A percentile compares a stretch with the other conserved stretches of the same genome.
phyloP scores from a whole-genome alignment of 495 filamentous ascomycete genomes.

The Xylaria palmicola region DNA sequence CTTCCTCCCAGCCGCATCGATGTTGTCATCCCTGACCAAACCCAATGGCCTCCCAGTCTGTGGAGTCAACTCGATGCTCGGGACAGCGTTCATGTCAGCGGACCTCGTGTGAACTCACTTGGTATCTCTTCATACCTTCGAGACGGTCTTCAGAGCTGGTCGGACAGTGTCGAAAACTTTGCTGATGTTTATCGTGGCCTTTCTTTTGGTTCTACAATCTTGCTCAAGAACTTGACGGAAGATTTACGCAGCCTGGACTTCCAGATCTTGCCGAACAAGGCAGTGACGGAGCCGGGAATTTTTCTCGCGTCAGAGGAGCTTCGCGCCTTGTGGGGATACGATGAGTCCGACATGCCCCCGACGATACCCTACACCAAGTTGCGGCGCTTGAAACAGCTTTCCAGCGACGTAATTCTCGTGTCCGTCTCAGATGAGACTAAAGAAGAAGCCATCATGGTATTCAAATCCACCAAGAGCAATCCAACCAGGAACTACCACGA shows the following conservation, averaged over 20 bases:
- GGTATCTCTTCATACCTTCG: background rate
- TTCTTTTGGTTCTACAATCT: background rate
- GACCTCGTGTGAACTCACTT: background rate
- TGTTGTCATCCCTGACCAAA: background rate
- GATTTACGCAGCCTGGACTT: background rate
- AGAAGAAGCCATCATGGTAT: background rate
- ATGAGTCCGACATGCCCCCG: background rate
- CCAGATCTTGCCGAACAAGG: background rate
- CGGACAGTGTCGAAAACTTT: background rate
- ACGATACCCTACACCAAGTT: background rate
- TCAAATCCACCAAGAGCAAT: background rate
- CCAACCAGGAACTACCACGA: constrained; percentile 30
- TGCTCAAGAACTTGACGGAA: background rate
- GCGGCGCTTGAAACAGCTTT: background rate
- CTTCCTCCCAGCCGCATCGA: background rate
- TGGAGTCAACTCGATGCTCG: background rate
- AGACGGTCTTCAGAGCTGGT: background rate
- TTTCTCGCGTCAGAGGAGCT: background rate
- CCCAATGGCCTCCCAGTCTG: background rate
- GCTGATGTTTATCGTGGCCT: background rate
- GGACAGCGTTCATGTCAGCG: background rate
- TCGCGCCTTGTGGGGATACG: background rate
- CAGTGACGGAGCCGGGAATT: background rate
- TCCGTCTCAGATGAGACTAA: background rate
- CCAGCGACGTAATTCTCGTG: background rate